Evolutionary conservation across 768 basidiomycete genomes (phyloP).

Genomic region (Agaricus subrufescens): DNA sequence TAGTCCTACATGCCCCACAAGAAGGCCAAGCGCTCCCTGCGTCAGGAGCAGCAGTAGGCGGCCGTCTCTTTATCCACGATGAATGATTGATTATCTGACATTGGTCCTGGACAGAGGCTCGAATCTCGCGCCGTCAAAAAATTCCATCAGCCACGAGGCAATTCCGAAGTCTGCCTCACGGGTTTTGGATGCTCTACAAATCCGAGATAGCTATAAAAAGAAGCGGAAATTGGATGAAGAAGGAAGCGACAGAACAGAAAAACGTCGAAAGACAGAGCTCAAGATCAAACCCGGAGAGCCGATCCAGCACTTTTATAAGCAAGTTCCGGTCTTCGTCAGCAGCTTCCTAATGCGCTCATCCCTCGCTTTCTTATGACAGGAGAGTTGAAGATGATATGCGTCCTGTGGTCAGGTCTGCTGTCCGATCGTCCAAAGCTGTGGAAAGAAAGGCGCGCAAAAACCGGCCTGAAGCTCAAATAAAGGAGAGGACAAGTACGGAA

Average conservation of each 20-base stretch:
- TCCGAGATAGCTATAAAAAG: conserved; percentile 50
- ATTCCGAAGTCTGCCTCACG: conserved; percentile 68
- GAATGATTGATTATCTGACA: not conserved
- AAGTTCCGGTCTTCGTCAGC: not conserved
- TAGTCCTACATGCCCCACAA: conserved; percentile 57
- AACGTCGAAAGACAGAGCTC: conserved; percentile 33
- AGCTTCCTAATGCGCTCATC: not conserved
- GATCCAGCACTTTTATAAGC: conserved; percentile 75
- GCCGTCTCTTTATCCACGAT: not conserved
- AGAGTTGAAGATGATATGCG: conserved; percentile 73
- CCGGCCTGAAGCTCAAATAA: conserved; percentile 25
- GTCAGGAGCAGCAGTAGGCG: conserved; percentile 44
- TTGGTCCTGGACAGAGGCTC: conserved; percentile 32
- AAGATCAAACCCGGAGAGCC: conserved; percentile 66
- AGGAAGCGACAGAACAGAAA: conserved; percentile 19
- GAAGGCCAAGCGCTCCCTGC: conserved; percentile 47
- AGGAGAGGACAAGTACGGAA: conserved; percentile 15
- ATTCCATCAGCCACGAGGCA: conserved; percentile 44
- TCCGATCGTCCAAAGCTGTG: conserved; percentile 50
- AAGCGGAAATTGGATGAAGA: conserved; percentile 38
- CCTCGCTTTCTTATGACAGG: conserved; percentile 27
- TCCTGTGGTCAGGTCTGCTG: conserved; percentile 55
- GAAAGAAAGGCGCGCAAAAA: conserved; percentile 40
- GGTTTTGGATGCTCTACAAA: conserved; percentile 56
- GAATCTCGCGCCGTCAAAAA: conserved; percentile 44